These are phyloP conservation scores for Coccomyxa subellipsoidea DNA, from an alignment of 163 green algal species.

Conservation along the genomic window DNA sequence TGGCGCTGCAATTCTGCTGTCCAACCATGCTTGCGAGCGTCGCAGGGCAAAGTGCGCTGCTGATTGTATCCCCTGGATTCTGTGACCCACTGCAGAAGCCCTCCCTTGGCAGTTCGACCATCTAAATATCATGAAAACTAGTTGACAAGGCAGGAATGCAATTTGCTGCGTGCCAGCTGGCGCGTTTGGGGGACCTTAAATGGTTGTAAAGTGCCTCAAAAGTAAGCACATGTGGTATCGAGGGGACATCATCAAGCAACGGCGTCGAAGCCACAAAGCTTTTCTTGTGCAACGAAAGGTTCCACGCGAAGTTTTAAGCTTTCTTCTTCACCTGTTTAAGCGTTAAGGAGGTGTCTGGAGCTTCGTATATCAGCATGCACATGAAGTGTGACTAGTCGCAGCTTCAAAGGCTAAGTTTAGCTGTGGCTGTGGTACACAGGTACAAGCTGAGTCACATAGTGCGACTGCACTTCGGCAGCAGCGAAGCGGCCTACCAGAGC, in stretches of 20 bases:
- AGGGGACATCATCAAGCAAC: no score
- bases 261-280: background rate
- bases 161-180: no score
- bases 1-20: constrained; percentile 85
- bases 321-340: background rate
- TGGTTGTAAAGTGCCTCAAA: no score
- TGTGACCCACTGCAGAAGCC: background rate
- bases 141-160: no score
- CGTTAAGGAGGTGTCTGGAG: no score
- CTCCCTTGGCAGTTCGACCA: background rate
- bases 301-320: background rate
- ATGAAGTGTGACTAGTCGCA: background rate
- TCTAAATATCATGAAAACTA: no score
- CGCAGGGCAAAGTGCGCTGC: constrained; percentile 49
- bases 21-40: constrained; percentile 66
- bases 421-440: constrained; percentile 30
- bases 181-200: no score
- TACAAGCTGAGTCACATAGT: constrained; percentile 85
- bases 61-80: background rate
- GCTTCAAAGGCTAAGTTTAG: background rate
- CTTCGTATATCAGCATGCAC: background rate
- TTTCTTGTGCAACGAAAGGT: background rate
- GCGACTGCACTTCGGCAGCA: constrained; percentile 84
- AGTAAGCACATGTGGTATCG: no score
- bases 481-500: constrained; percentile 81